These are phyloP conservation scores for Mucor ambiguus DNA, from an alignment of 371 early-diverging fungal species.

Conservation along the genomic window DNA sequence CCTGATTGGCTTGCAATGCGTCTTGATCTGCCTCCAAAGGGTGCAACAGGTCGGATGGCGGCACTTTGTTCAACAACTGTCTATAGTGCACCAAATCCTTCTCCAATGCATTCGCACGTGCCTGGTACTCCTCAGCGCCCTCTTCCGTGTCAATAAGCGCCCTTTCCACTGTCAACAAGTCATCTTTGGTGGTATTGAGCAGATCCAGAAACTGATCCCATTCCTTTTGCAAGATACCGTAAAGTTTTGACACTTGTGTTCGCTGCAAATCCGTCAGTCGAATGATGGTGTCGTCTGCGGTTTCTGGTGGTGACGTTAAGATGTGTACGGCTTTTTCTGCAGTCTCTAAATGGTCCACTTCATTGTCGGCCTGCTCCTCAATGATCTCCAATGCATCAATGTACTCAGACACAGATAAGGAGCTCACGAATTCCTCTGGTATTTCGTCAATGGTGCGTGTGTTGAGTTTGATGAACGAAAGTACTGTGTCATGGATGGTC, in stretches of 20 bases:
- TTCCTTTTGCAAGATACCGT: constrained; percentile 35
- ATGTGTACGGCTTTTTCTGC: constrained; percentile 34
- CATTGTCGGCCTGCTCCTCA: constrained; percentile 35
- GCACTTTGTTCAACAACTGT: neutral
- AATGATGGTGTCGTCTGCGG: constrained; percentile 39
- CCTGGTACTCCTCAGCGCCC: constrained; percentile 25
- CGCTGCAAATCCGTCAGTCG: constrained; percentile 48
- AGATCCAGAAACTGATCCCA: constrained; percentile 44
- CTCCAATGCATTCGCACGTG: constrained; percentile 18
- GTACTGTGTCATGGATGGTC: constrained; percentile 43
- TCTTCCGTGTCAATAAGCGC: constrained; percentile 39
- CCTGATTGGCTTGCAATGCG: constrained; percentile 13
- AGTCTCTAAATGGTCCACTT: constrained; percentile 31
- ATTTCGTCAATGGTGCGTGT: constrained; percentile 43
- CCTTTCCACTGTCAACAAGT: constrained; percentile 34
- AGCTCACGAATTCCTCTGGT: constrained; percentile 41
- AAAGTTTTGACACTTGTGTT: constrained; percentile 34
- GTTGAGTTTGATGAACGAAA: constrained; percentile 44
- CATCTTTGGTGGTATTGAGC: constrained; percentile 40
- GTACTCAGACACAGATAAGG: constrained; percentile 36
- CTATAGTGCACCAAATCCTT: constrained; percentile 9
- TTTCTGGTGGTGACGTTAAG: constrained; percentile 38
- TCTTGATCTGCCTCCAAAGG: constrained; percentile 24
- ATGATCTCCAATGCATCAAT: constrained; percentile 44
- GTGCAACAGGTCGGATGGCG: constrained; percentile 18